Conservation (phyloP, 768 basidiomycete genomes). For the Boletus pseudopeckii region DNA sequence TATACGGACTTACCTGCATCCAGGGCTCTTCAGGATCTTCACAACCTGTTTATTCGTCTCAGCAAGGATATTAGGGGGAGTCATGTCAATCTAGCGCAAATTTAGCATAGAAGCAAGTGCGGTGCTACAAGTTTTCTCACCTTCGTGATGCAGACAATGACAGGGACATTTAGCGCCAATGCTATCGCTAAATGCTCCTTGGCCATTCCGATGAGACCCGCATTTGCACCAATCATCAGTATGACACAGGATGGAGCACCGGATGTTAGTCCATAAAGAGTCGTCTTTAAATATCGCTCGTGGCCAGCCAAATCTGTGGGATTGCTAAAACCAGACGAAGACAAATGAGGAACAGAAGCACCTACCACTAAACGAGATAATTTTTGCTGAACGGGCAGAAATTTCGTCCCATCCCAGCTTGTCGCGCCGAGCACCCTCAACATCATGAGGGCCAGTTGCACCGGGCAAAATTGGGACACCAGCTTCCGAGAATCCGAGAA, state of each 20-base stretch:
- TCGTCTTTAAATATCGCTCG: conserved; percentile 89
- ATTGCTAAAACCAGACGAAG: not conserved
- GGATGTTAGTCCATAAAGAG: conserved; percentile 91
- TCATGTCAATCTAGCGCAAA: conserved; percentile 80
- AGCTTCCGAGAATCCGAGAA: conserved; percentile 78
- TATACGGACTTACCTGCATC: conserved; percentile 63
- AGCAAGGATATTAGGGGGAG: conserved; percentile 85
- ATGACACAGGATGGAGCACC: conserved; percentile 91
- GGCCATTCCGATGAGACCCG: conserved; percentile 87
- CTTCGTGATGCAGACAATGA: conserved; percentile 94
- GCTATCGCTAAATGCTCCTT: conserved; percentile 97
- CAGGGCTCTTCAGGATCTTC: conserved; percentile 90
- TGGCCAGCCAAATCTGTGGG: conserved; percentile 87
- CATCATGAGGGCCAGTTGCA: conserved; percentile 50
- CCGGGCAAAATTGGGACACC: conserved; percentile 79
- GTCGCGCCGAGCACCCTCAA: conserved; percentile 70
- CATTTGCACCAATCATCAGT: conserved; percentile 93
- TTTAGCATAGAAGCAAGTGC: conserved; percentile 1
- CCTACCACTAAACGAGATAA: conserved; percentile 87
- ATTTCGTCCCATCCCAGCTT: conserved; percentile 97
- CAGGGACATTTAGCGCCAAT: conserved; percentile 88
- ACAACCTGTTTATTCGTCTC: conserved; percentile 90
- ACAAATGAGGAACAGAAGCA: not conserved
- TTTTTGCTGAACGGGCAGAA: conserved; percentile 81
- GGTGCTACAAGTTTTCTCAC: conserved; percentile 35